Evolutionary conservation across 495 filamentous ascomycete species (phyloP), one percentile per base, ranked within the genome.

Genomic region (Aspergillus leporis): DNA sequence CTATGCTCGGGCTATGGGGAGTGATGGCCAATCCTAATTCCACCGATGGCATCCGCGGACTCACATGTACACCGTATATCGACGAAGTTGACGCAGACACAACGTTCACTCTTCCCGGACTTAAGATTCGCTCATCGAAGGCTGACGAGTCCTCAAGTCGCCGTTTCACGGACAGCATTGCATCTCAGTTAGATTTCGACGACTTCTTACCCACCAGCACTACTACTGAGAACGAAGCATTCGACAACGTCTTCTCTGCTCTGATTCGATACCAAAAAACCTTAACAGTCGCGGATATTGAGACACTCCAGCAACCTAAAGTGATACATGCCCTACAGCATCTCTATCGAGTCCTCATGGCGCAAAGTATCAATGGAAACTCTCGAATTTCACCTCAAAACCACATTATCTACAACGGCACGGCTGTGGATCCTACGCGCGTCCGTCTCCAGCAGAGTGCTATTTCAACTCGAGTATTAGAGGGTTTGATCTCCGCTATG

Each of bases 401-500:
- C 9, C 30, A 48, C 21, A 54, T 54, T 0, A 34, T 41, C 13
- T 62, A 59, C 53, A 48, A 50, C 4, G 58, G 34, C 5, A 50
- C 28, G 10, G 23, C 58, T 13, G 19, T 54, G 18, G 55, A 61
- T n/a, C 59, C 45, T 4, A 34, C 34, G 28, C 21, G 48, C 3
- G 31, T 43, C 8, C 51, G 51, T 43, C 61, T 76, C 7, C 57
- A 70, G 5, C 74, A 76, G 53, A 67, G 67, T 31, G 38, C 41
- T 21, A 40, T 67, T 8, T 67, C 70, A 3, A 74, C 71, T 6
- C 66, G 67, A 4, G 62, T 73, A 32, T 64, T 77, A 4, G 64
- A 77, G 41, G 69, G 59, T 0, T 54, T 72, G n/a, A 58, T 77
- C 0, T 61, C 56, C 0, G 55, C 62, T 0, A 63, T 67, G 34